Evolutionary conservation across 331 rosid species (phyloP), one percentile per base, ranked within the genome.

Genomic region (Telfairia occidentalis): DNA sequence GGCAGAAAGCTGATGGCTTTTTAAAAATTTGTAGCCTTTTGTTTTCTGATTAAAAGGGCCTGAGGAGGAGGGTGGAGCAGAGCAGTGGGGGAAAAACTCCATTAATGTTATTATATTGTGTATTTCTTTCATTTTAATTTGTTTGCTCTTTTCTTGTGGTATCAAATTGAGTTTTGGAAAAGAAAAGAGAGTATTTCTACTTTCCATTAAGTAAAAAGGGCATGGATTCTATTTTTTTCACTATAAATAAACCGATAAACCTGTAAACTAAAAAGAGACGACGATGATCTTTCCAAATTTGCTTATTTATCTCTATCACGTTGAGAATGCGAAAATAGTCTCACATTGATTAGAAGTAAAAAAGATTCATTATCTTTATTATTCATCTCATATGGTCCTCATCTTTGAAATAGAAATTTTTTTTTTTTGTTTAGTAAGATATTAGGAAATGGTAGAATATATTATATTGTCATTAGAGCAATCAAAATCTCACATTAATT

Each of bases 1-100:
- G 7, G 80, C 78, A 83, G 81, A 89, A 89, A 91, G 91, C 72
- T 78, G 83, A 78, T 74, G 78, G 74, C 86, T 83, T 88, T 87
- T 76, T n/a, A 7, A 50, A 81, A 91, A 87, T 80, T 81, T 84
- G 79, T 80, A 83, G 60, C 91, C 77, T 88, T 90, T 45, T 29
- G 52, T 37, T 67, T 67, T 37, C 18, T 40, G 53, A 21, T 29
- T 46, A 69, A 21, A 9, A 61, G 42, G 42, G 24, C 8, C 34
- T 10, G 30, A 67, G 12, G 54, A 42, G 12, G 54, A 42, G 50
- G 23, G 70, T 30, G 70, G 42, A 35, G 38, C 54, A 46, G 54
- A 45, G 74, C 7, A 42, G 38, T 9, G 74, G 54, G 18, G 67
- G 40, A 21, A 2, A 32, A 32, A 66, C 12, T 35, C 28, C 48